Base-by-base conservation (phyloP, 805 yeast genomes). In the Metschnikowia cerradonensis region DNA sequence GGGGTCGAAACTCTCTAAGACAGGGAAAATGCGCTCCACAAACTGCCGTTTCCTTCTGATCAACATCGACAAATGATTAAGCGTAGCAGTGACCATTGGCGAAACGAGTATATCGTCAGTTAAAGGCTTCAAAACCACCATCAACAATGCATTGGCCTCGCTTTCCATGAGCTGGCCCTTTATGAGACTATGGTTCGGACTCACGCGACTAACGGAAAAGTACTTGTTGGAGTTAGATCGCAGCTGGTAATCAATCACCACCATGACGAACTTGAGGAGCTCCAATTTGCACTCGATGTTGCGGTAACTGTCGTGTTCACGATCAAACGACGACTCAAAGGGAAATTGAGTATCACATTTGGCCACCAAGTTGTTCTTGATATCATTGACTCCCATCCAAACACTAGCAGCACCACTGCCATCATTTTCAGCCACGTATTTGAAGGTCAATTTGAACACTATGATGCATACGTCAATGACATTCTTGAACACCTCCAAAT, bases 141-240 rank as follows among this genome's bases (percentile, higher is more conserved):
- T 96, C 34, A 94, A 68, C 49, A 87, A 70, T 3, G 77, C 83
- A 49, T 77, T 78, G 0, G 91, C 62, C 63, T 91, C 96, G 6
- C 85, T 80, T 56, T 86, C 90, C 54, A 90, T 67, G 20, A 71
- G 65, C 8, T 67, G 57, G 35, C 72, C 72, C 48, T 80, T 79
- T 41, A 90, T 74, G 38, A 88, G 78, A 1, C 90, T 81, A 61
- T 92, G 97, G 49, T 73, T 76, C 0, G 77, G 65, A 19, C 75
- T 74, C 3, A 83, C 82, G 49, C 73, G 65, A 2, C 79, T 63
- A 43, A 84, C 67, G 8, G 86, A 81, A 33, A 78, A 73, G 37
- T 73, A 77, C 20, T 58, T 49, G 52, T 51, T 61, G 35, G 56
- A 59, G 36, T 73, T 70, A n/a, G 81, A 75, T 40, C 75, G 70